Evolutionary conservation across 805 yeast genomes (phyloP).

Genomic region (Starmerella tilneyi): DNA sequence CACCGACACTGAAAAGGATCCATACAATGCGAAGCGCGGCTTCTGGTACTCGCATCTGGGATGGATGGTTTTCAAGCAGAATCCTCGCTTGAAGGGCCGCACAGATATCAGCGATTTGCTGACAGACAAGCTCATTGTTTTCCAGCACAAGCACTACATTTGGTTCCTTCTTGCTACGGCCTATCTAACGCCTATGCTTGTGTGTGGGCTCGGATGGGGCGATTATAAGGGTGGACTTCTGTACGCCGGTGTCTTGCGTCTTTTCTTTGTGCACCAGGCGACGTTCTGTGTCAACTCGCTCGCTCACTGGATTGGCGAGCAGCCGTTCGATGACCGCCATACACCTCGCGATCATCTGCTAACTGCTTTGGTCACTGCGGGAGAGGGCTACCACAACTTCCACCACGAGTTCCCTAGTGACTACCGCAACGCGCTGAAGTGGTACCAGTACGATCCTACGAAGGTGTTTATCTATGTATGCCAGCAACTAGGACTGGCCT

Average conservation of each 20-base stretch:
- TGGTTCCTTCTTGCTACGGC: constrained; percentile 42
- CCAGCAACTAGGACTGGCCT: constrained; percentile 47
- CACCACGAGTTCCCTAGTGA: constrained; percentile 95
- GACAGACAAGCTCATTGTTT: constrained; percentile 43
- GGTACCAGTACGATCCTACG: constrained; percentile 79
- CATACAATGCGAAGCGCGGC: constrained; percentile 74
- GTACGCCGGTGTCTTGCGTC: constrained; percentile 68
- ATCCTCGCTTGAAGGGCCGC: constrained; percentile 52
- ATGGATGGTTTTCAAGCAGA: constrained; percentile 67
- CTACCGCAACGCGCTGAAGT: constrained; percentile 61
- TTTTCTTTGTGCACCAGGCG: constrained; percentile 67
- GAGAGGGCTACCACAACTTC: constrained; percentile 86
- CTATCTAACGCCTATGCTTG: constrained; percentile 52
- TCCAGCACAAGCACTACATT: constrained; percentile 67
- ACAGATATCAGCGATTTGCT: constrained; percentile 60
- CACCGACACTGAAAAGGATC: constrained; percentile 82
- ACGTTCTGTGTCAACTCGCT: constrained; percentile 68
- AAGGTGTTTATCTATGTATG: constrained; percentile 57
- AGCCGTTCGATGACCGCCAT: constrained; percentile 63
- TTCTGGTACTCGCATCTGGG: constrained; percentile 77
- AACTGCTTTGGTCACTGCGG: constrained; percentile 60
- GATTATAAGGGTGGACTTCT: constrained; percentile 68
- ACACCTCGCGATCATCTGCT: constrained; percentile 61
- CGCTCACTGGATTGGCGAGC: constrained; percentile 68
- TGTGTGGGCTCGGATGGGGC: constrained; percentile 59